Evolutionary conservation across 2,329 filamentous ascomycete species (phyloP).

Genomic region (Daldinia sp.): DNA sequence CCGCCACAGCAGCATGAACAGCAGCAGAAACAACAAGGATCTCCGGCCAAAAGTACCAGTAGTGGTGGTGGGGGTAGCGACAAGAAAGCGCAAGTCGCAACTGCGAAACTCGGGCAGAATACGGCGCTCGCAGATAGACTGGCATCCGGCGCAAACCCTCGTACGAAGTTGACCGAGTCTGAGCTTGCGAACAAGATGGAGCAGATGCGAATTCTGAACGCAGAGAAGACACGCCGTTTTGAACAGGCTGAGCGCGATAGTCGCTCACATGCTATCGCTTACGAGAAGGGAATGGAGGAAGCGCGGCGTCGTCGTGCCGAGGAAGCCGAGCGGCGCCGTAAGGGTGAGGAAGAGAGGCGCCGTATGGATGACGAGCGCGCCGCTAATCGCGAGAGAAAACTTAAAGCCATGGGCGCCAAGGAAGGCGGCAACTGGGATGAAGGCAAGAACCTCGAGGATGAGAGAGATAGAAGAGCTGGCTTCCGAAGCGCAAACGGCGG

Average conservation of each 20-base stretch:
- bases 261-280: constrained; percentile 62
- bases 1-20: constrained; percentile 9
- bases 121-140: constrained; percentile 54
- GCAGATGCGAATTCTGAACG: constrained; percentile 65
- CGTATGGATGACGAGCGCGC: constrained; percentile 67
- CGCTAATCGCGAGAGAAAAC: constrained; percentile 67
- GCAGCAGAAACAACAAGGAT: constrained; percentile 8
- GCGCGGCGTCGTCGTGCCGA: constrained; percentile 59
- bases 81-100: constrained; percentile 8
- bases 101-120: constrained; percentile 46
- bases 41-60: not conserved
- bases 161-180: constrained; percentile 66
- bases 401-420: constrained; percentile 64
- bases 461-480: constrained; percentile 52
- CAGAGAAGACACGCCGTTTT: constrained; percentile 66
- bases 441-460: constrained; percentile 58
- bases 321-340: constrained; percentile 60
- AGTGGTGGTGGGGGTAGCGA: not conserved
- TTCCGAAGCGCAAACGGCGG: constrained; percentile 53
- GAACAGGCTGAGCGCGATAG: constrained; percentile 66
- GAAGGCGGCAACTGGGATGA: constrained; percentile 65
- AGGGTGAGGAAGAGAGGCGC: constrained; percentile 61
- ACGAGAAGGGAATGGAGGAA: constrained; percentile 65
- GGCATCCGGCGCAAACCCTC: constrained; percentile 65
- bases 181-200: constrained; percentile 68